Base-by-base conservation (phyloP, 345 rosid genomes). In the Citrus unshiu region DNA sequence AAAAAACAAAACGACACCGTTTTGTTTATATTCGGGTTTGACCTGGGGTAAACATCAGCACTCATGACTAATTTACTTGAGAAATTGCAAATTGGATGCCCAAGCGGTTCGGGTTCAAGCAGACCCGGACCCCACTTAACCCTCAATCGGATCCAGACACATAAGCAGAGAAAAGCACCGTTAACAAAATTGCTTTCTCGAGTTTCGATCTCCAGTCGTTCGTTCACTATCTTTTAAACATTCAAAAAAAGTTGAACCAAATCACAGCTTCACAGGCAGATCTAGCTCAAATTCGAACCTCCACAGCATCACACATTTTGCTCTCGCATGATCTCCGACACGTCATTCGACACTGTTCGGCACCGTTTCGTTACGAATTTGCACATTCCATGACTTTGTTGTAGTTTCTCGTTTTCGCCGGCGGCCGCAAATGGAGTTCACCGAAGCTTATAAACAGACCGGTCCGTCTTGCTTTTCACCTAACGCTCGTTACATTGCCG, bases 391-490 rank as follows among this genome's bases (percentile, higher is more conserved):
- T 75, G 71, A 65, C 32, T 32, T 18, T 37, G 24, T 32, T 1
- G 58, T 54, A 54, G 35, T 61, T 40, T n/a, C 6, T 73, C 6
- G 10, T 43, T 43, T 43, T 35, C 10, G 27, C 14, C n/a, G 12
- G 43, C 21, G 7, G 30, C 49, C 39, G 30, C 34, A 39, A 79
- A 96, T 96, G 99, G 98, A 96, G 84, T 96, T 94, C 73, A 95
- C 99, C 1, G 99, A 91, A 25, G 82, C 99, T 76, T 90, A 88
- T 81, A 90, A 93, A 83, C 99, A 89, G 80, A 87, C 98, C 22
- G 99, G 98, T 49, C 94, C 97, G 30, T 91, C 91, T 79, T 90
- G 92, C 72, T 95, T 95, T 84, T 95, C 99, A 24, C 98, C 99
- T 46, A 90, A 95, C 84, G 82, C 97, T 68, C 95, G 95, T 46